Evolutionary conservation across 2,329 filamentous ascomycete genomes (phyloP), one percentile per base, ranked within the genome.

Genomic region (Scedosporium minutisporum): DNA sequence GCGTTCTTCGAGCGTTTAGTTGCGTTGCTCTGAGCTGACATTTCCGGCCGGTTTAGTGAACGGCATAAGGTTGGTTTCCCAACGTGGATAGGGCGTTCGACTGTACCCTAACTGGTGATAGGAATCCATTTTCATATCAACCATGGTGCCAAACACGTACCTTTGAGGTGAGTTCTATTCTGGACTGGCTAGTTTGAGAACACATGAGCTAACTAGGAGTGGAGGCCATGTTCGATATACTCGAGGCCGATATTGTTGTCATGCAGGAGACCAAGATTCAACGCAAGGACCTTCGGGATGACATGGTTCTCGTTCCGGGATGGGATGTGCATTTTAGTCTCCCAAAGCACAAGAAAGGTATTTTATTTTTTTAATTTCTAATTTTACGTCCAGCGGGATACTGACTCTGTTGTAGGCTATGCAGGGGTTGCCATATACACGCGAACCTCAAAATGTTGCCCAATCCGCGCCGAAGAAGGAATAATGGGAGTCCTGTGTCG

Each of bases 181-280:
- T 48, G 18, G 44, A 62, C 10, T 51, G n/a, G 25, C 38, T 38
- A 57, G 6, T 44, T 21, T 44, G 53, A 21, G 6, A 29, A n/a
- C 25, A 14, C n/a, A 14, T 38, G 18, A 48, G 25, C 27, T 10
- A 29, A 16, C 33, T 23, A 0, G 51, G 51, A 12, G n/a, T 58
- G 1, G 64, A 91, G 88, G 82, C 88, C 67, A 97, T 97, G 95
- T 97, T 99, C 75, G 90, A 96, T 67, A 90, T 89, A 53, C 82
- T 99, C 6, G 90, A 95, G 72, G 87, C 93, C 61, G 95, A 99
- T 73, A 95, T 99, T 66, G 86, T 97, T 18, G 82, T 97, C 64
- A 92, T 97, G 79, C 95, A 99, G 74, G 95, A 97, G 75, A 87
- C 91, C 53, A 99, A 97, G 76, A 97, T 97, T 48, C 95, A 97